Percentiles rank a stretch among this genome's conserved stretches.
These are phyloP conservation scores for Dendrothele bispora DNA, from an alignment of 768 basidiomycete genomes.

Conservation along the genomic window DNA sequence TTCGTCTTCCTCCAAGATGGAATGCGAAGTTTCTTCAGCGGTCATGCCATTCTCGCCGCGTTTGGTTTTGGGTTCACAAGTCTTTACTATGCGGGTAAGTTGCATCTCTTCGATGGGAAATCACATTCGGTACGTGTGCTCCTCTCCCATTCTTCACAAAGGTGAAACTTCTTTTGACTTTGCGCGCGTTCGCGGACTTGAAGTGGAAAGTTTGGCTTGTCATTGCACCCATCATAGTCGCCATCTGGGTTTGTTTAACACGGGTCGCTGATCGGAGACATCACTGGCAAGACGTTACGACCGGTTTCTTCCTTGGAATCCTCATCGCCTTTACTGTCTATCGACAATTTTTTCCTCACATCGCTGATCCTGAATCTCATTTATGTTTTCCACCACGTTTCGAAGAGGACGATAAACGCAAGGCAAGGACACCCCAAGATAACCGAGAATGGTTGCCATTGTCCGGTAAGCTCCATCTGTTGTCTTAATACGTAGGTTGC, in stretches of 20 bases:
- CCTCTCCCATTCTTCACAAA: neutral
- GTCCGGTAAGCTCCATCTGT: too few species aligned
- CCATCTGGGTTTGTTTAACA: conserved; percentile 23
- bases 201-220: conserved; percentile 23
- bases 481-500: too few species aligned
- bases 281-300: conserved; percentile 17
- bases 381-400: conserved; percentile 14
- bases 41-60: conserved; percentile 24
- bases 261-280: conserved; percentile 24
- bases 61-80: conserved; percentile 17
- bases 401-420: neutral
- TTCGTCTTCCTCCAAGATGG: conserved; percentile 21
- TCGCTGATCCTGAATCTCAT: conserved; percentile 20
- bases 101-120: conserved; percentile 20
- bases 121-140: conserved; percentile 16
- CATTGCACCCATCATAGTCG: conserved; percentile 17
- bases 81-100: conserved; percentile 22
- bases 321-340: conserved; percentile 17
- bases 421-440: too few species aligned
- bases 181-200: neutral
- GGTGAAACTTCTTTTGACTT: neutral
- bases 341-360: conserved; percentile 22
- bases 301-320: conserved; percentile 18
- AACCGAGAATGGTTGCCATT: too few species aligned
- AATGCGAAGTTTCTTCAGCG: conserved; percentile 27